These are phyloP conservation scores for Pulveroboletus sp. DNA, from an alignment of 768 basidiomycete genomes.

Conservation along the genomic window DNA sequence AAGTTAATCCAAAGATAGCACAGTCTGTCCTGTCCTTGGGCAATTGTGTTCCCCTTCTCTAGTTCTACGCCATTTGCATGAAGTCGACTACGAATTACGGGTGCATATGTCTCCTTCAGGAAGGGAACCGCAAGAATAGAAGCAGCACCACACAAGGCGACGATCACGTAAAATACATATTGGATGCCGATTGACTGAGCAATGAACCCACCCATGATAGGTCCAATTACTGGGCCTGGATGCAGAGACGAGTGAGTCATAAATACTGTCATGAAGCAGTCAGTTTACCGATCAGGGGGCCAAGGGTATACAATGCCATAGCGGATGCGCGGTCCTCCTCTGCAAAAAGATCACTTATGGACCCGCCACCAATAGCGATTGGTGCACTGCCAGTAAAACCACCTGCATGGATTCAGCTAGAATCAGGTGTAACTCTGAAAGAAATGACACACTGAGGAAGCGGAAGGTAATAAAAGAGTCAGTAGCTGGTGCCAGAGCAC, in stretches of 20 bases:
- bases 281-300: slow-evolving; percentile 54
- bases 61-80: slow-evolving; percentile 39
- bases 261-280: background rate
- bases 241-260: slow-evolving; percentile 14
- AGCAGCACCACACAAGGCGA: slow-evolving; percentile 41
- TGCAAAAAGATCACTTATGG: slow-evolving; percentile 64
- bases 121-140: slow-evolving; percentile 55
- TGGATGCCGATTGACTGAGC: slow-evolving; percentile 55
- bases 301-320: slow-evolving; percentile 67
- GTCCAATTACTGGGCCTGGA: slow-evolving; percentile 51
- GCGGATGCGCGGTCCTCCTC: slow-evolving; percentile 61
- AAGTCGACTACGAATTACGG: slow-evolving; percentile 56
- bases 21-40: slow-evolving; percentile 29
- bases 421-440: too few relatives aligned
- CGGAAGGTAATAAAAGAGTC: slow-evolving; percentile 61
- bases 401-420: slow-evolving; percentile 34
- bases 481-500: slow-evolving; percentile 62
- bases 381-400: slow-evolving; percentile 66
- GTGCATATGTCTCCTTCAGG: slow-evolving; percentile 74
- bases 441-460: slow-evolving; percentile 53
- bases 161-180: slow-evolving; percentile 58
- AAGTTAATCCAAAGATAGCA: slow-evolving; percentile 60
- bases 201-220: slow-evolving; percentile 66
- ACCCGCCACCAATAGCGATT: slow-evolving; percentile 61
- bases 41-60: slow-evolving; percentile 38